These are phyloP conservation scores for Suillus ampliporus DNA, from an alignment of 768 basidiomycete species.

Conservation along the genomic window DNA sequence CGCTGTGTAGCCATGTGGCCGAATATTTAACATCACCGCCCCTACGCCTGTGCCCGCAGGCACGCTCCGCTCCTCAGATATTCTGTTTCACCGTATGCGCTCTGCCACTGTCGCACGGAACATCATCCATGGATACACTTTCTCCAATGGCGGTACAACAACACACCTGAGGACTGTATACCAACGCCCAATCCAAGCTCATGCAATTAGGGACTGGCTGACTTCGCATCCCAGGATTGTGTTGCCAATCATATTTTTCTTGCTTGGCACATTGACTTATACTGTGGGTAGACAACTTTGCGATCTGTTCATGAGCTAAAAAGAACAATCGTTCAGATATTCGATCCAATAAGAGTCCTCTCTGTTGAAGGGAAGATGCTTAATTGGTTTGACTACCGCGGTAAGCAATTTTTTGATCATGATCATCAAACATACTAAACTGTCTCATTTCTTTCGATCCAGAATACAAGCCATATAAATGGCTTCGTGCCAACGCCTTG, in stretches of 20 bases:
- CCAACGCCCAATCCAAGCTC: conserved; percentile 66
- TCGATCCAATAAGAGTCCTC: conserved; percentile 88
- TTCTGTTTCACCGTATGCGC: conserved; percentile 66
- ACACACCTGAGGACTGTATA: conserved; percentile 62
- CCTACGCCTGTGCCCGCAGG: conserved; percentile 71
- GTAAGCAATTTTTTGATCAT: conserved; percentile 41
- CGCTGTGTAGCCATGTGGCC: conserved; percentile 73
- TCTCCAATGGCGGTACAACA: conserved; percentile 35
- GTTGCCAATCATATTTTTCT: conserved; percentile 79
- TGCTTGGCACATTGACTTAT: conserved; percentile 90
- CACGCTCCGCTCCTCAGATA: conserved; percentile 63
- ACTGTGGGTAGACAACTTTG: conserved; percentile 55
- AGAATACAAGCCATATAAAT: conserved; percentile 80
- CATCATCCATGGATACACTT: conserved; percentile 66
- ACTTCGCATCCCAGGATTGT: conserved; percentile 86
- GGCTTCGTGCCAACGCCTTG: conserved; percentile 69
- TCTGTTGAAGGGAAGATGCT: conserved; percentile 84
- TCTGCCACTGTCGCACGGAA: conserved; percentile 86
- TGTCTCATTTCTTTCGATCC: conserved; percentile 17
- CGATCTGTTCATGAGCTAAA: conserved; percentile 5
- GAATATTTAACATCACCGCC: conserved; percentile 67
- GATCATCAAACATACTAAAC: not conserved
- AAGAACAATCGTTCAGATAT: conserved; percentile 61
- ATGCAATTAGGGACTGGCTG: conserved; percentile 78
- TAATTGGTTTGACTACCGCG: conserved; percentile 82